Conservation (phyloP, 208 protist genomes). For the Trypanosoma boissoni region DNA sequence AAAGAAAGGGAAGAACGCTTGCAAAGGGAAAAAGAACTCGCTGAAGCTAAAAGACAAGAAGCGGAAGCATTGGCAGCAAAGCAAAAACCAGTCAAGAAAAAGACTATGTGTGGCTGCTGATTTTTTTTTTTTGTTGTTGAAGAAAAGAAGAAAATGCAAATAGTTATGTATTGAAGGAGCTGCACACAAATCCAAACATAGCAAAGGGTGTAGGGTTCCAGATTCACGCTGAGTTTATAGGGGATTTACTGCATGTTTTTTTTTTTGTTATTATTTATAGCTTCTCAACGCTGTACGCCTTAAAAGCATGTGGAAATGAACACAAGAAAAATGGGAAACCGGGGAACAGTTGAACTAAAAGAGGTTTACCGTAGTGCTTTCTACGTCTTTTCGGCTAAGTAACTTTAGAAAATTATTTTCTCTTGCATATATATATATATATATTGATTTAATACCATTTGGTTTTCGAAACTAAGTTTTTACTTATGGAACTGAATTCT, state of each 20-base stretch:
- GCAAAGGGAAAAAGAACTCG: not conserved
- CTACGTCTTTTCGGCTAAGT: slow-evolving; percentile 10
- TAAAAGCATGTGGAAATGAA: not conserved
- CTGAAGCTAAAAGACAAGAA: slow-evolving; percentile 11
- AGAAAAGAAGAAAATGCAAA: slow-evolving; percentile 10
- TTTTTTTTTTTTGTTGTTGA: not conserved
- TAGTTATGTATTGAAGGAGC: not conserved
- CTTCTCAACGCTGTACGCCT: slow-evolving; percentile 3
- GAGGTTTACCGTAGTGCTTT: slow-evolving; percentile 4
- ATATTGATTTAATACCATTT: not conserved
- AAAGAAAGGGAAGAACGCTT: slow-evolving; percentile 3
- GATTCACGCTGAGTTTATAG: slow-evolving; percentile 5
- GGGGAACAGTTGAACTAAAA: slow-evolving; percentile 7
- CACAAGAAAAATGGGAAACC: not conserved
- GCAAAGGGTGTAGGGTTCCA: not conserved
- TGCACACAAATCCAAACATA: not conserved
- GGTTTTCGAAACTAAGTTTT: not conserved
- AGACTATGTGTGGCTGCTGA: slow-evolving; percentile 52
- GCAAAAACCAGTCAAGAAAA: slow-evolving; percentile 29
- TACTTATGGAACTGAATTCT: no score
- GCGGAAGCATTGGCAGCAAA: not conserved
- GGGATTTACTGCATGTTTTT: slow-evolving; percentile 8
- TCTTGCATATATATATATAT: not conserved
- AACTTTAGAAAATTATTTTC: slow-evolving; percentile 7
- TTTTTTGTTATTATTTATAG: slow-evolving; percentile 15